Base-by-base conservation (phyloP, 139 green algal genomes). In the Chlorella sp. region DNA sequence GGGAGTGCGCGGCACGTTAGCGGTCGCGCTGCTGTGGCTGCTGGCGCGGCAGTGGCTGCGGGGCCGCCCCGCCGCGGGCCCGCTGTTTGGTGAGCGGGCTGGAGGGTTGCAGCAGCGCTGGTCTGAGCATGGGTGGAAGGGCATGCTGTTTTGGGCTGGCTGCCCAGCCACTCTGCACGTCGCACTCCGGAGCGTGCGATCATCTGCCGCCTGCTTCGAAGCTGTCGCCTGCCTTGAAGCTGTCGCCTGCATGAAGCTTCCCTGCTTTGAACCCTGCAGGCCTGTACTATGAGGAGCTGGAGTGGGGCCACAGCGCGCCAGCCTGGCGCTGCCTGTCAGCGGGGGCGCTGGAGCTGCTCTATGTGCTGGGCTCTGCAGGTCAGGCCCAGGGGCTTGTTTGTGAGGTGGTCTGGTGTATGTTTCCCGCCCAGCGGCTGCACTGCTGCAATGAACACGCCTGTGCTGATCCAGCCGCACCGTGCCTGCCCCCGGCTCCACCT, bases 281-380 rank as follows among this genome's bases (percentile, higher is more conserved):
- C 26, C 54, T 86, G 38, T 86, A 73, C 54, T 86, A 86, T 8
- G 81, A 86, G 54, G 81, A 86, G 81, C 40, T 51, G 17, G 36
- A 28, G 28, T 86, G 81, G 81, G 81, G 81, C 5, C 81, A 86
- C 38, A 32, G 40, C 26, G 46, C 81, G 40, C 81, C 81, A 6
- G 68, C 22, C 32, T 86, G 81, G 81, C 81, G 81, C 46, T 58
- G 70, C 41, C 30, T 48, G 11, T 54, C 70, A 19, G 81, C 81
- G 4, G 24, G 11, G 40, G 28, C 74, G 36, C 56, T 86, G 54
- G 81, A 86, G 30, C 17, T 36, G 0, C 56, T 13, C 17, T 86
- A 86, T 32, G 44, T 86, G 1, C 11, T 48, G 20, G 40, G 70
- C 22, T 80, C 81, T 2, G 81, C 68, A 72, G 81, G 81, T 73